Base-by-base conservation (phyloP, 805 yeast genomes). In the Starmerella apicola region DNA sequence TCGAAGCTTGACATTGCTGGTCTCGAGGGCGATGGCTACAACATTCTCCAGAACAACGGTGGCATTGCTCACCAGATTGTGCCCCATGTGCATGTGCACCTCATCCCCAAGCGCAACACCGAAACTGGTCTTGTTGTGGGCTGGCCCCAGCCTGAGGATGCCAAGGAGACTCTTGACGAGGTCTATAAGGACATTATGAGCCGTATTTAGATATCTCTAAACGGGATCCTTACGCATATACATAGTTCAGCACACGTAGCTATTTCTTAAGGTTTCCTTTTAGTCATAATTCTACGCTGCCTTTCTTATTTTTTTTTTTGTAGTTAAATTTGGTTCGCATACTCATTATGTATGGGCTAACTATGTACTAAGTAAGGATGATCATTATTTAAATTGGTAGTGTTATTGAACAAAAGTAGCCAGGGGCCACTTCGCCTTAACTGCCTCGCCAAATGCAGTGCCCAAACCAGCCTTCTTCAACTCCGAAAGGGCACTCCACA, bases 71-170 rank as follows among this genome's bases (percentile, higher is more conserved):
- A 91, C 58, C 98, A 88, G 65, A 79, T 71, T 41, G 97, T 91
- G 42, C 91, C 81, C 51, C 98, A 88, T 59, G 96, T 91, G 43
- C 98, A 88, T 60, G 81, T 91, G 72, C 98, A 88, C 60, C 74
- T 88, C 60, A 88, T 88, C 57, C 98, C 98, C 37, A 88, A 88
- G 71, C 71, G 70, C 43, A 78, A 76, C 52, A 65, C 61, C 2
- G 69, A 70, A 30, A 67, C 86, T 16, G 98, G 98, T 1, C 69
- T 88, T 48, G 70, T 69, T 26, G 84, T 88, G 24, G 95, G 91
- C 21, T 91, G 98, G 97, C 97, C 97, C n/a, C 78, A 85, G 16
- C 72, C 76, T 52, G 73, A 68, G 41, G 81, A 88, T 24, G 81
- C 81, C 56, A 76, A 81, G 60, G 85, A 37, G 16, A 26, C 32